phyloP scores from a whole-genome alignment of 1,284 basidiomycete genomes.

The Anthracocystis walkeri region DNA sequence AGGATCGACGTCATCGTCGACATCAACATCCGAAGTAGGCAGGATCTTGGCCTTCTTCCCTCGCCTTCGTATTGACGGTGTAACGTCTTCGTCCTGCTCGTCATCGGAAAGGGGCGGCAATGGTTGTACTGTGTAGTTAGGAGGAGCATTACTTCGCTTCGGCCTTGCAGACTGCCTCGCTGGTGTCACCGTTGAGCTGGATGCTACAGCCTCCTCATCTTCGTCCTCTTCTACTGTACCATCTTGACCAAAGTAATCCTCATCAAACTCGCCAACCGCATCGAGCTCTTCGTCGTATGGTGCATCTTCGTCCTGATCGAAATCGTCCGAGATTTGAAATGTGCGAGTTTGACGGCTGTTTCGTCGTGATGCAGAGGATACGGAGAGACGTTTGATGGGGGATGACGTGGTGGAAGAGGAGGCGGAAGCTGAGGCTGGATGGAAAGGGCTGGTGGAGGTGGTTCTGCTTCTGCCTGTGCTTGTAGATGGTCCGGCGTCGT shows the following conservation, averaged over 20 bases:
- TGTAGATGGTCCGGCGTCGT: constrained; percentile 4
- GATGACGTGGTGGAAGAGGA: constrained; percentile 18
- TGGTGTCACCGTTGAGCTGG: constrained; percentile 9
- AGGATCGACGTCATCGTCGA: not conserved
- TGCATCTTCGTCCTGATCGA: constrained; percentile 20
- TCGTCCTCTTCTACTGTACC: constrained; percentile 13
- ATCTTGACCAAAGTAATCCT: constrained; percentile 23
- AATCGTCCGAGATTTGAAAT: constrained; percentile 24
- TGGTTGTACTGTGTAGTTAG: constrained; percentile 18
- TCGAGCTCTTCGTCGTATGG: constrained; percentile 38
- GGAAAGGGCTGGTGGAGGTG: constrained; percentile 11
- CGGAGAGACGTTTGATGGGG: constrained; percentile 9
- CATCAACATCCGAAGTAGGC: constrained; percentile 18
- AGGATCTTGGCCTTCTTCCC: constrained; percentile 7
- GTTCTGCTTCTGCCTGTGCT: constrained; percentile 5
- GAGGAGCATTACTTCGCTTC: constrained; percentile 19
- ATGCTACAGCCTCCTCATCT: not conserved
- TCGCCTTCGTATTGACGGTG: constrained; percentile 27
- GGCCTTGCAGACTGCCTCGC: constrained; percentile 20
- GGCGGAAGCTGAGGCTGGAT: constrained; percentile 11
- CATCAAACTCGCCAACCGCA: constrained; percentile 33
- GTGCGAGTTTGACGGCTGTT: constrained; percentile 24
- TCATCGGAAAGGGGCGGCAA: constrained; percentile 24
- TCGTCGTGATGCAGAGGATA: constrained; percentile 15
- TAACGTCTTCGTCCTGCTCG: constrained; percentile 26